These are phyloP conservation scores for Fusarium dlaminii DNA, from an alignment of 2,329 filamentous ascomycete genomes.

Conservation along the genomic window DNA sequence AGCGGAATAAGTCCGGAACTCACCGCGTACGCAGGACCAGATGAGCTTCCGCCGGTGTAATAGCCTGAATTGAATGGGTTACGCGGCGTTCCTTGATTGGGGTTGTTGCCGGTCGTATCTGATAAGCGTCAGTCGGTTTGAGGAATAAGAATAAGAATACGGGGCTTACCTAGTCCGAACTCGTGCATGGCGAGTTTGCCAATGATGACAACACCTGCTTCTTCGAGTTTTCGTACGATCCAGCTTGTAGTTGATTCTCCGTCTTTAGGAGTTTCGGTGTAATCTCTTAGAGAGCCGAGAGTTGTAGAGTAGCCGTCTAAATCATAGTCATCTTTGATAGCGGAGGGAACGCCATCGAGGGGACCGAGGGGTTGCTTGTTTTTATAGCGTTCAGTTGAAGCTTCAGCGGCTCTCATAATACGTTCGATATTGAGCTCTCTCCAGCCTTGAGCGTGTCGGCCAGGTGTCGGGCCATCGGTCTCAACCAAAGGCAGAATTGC, in stretches of 20 bases:
- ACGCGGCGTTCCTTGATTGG: constrained; percentile 74
- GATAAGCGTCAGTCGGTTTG: constrained; percentile 1
- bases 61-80: constrained; percentile 79
- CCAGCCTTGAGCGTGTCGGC: constrained; percentile 56
- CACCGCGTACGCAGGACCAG: constrained; percentile 78
- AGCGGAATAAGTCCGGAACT: constrained; percentile 75
- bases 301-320: constrained; percentile 77
- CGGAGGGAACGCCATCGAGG: constrained; percentile 78
- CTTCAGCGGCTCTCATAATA: constrained; percentile 55
- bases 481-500: constrained; percentile 58
- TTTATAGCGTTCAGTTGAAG: constrained; percentile 58
- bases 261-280: constrained; percentile 57
- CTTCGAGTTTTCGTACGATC: constrained; percentile 75
- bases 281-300: constrained; percentile 70
- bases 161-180: constrained; percentile 68
- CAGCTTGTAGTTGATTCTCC: constrained; percentile 64
- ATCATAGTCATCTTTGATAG: constrained; percentile 81
- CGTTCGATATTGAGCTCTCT: constrained; percentile 54
- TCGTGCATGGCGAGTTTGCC: constrained; percentile 84
- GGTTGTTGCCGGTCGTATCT: constrained; percentile 82
- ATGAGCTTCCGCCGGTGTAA: constrained; percentile 82
- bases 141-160: not conserved
- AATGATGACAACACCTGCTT: constrained; percentile 75
- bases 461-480: constrained; percentile 49
- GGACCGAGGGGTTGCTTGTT: constrained; percentile 67